These are phyloP conservation scores for Russula brevipes DNA, from an alignment of 768 basidiomycete genomes.

Conservation along the genomic window DNA sequence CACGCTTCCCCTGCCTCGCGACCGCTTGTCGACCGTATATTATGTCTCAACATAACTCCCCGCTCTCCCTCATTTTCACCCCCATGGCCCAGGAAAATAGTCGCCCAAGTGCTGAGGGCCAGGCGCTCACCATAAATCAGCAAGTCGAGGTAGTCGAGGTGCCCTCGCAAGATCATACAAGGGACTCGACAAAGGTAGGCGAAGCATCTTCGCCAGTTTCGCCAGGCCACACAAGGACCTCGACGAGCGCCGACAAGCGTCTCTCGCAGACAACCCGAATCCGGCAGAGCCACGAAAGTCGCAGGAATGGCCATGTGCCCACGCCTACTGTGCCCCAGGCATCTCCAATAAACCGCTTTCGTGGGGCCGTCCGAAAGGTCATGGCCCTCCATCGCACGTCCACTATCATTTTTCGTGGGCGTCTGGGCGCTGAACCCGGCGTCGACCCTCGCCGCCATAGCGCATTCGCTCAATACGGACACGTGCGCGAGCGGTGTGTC, in stretches of 20 bases:
- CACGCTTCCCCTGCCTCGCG: too few relatives aligned
- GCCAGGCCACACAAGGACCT: too few relatives aligned
- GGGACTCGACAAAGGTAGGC: background rate
- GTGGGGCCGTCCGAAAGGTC: conserved; percentile 52
- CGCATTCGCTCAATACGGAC: conserved; percentile 50
- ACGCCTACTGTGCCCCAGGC: conserved; percentile 1
- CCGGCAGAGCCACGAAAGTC: background rate
- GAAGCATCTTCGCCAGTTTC: too few relatives aligned
- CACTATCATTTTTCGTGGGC: conserved; percentile 32
- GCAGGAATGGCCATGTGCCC: background rate
- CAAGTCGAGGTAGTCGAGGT: background rate
- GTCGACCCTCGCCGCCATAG: conserved; percentile 59
- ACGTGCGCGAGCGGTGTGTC: conserved; percentile 54
- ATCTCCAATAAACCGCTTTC: conserved; percentile 49
- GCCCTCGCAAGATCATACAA: background rate
- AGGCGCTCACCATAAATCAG: conserved; percentile 8
- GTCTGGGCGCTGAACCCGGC: conserved; percentile 65
- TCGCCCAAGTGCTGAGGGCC: conserved; percentile 5
- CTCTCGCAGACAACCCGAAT: background rate
- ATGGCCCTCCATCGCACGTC: conserved; percentile 58
- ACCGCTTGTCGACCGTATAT: background rate
- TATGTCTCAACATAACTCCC: background rate
- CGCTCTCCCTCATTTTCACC: background rate
- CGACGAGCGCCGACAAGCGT: background rate
- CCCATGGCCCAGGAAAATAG: conserved; percentile 19